phyloP scores from a whole-genome alignment of 1,284 basidiomycete genomes.

The Microbotryum scabiosae region DNA sequence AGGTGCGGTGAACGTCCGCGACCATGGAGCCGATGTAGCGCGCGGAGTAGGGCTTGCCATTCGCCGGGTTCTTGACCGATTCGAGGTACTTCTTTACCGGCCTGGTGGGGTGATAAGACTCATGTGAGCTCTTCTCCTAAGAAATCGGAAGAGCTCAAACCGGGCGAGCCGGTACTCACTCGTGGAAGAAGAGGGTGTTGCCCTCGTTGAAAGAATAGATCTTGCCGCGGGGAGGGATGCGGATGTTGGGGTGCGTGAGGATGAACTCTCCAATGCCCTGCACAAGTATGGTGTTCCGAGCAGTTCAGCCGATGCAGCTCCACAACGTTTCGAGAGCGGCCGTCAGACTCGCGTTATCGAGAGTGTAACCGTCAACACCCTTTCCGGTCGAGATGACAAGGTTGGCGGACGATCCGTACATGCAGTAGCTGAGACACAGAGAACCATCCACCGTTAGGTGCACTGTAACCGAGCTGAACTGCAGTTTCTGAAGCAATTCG shows the following conservation, averaged over 20 bases:
- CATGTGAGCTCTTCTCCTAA: not conserved
- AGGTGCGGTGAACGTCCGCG: constrained; percentile 89
- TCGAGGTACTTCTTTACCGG: constrained; percentile 82
- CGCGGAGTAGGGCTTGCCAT: constrained; percentile 53
- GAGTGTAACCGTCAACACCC: constrained; percentile 97
- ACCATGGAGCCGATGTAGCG: constrained; percentile 99
- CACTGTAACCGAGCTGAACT: constrained; percentile 9
- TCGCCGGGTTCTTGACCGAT: constrained; percentile 81
- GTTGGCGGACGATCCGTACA: constrained; percentile 97
- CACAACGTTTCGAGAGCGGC: no score
- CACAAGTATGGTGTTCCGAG: no score
- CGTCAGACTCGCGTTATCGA: constrained; percentile 57
- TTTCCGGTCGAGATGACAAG: constrained; percentile 89
- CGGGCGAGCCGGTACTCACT: constrained; percentile 35
- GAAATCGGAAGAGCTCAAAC: not conserved
- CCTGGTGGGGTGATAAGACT: not conserved
- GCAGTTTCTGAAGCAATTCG: constrained; percentile 52
- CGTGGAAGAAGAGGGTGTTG: constrained; percentile 88
- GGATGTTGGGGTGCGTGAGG: constrained; percentile 94
- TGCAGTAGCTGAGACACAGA: constrained; percentile 38
- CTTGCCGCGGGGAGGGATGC: constrained; percentile 87
- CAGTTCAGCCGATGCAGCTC: not conserved
- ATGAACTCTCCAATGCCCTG: constrained; percentile 91
- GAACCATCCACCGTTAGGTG: constrained; percentile 1
- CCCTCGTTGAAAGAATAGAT: constrained; percentile 99